Conservation (phyloP, 768 basidiomycete species). For the Pisolithus tinctorius region DNA sequence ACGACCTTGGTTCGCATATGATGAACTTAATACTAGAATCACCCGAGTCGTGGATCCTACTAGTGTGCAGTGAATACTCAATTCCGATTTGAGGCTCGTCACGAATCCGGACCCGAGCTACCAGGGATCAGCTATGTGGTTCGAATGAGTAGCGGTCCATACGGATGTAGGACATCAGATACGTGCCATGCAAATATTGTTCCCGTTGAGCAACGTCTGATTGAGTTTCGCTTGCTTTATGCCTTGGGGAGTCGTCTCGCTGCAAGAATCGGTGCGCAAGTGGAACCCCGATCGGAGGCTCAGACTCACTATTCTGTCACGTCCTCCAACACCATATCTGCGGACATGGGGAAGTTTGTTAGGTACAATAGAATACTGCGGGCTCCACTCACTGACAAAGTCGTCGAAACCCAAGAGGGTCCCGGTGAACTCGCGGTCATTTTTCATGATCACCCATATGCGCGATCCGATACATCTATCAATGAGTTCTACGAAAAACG, state of each 20-base stretch:
- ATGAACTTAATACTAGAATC: no score
- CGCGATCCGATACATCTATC: conserved; percentile 95
- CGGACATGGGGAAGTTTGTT: not conserved
- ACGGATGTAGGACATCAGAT: not conserved
- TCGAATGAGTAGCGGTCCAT: conserved; percentile 3
- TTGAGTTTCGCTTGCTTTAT: conserved; percentile 74
- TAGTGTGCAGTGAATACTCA: no score
- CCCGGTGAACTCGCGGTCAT: conserved; percentile 93
- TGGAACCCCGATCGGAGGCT: conserved; percentile 22
- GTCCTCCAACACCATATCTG: conserved; percentile 93
- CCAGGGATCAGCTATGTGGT: conserved; percentile 55
- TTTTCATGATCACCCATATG: conserved; percentile 99
- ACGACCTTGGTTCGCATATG: no score
- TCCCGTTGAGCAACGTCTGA: conserved; percentile 88
- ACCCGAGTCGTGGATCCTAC: no score
- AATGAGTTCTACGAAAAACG: conserved; percentile 65
- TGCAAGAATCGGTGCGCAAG: conserved; percentile 24
- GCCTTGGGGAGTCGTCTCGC: conserved; percentile 81
- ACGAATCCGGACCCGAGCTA: conserved; percentile 45
- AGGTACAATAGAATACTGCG: not conserved
- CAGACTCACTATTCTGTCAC: conserved; percentile 81
- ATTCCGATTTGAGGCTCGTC: not conserved
- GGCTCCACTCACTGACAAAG: conserved; percentile 87
- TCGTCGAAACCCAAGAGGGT: conserved; percentile 95
- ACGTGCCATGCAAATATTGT: conserved; percentile 93